Conservation (phyloP, 495 filamentous ascomycete genomes). For the Podospora pseudopauciseta region DNA sequence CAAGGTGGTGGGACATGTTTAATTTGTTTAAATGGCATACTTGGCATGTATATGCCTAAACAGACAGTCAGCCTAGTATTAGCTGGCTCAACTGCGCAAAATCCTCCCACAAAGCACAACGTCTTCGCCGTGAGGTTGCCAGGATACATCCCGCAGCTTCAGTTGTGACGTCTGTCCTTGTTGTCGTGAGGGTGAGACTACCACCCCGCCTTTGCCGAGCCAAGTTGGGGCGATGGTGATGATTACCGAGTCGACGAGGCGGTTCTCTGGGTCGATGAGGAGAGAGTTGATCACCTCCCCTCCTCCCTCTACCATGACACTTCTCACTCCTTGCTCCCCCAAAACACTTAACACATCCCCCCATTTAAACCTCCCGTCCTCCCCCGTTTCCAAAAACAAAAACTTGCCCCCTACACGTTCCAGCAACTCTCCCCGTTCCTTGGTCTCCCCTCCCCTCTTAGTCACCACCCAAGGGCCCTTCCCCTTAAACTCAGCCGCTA, state of each 20-base stretch:
- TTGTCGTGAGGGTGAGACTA: slow-evolving; percentile 59
- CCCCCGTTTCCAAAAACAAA: slow-evolving; percentile 26
- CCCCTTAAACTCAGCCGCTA: slow-evolving; percentile 63
- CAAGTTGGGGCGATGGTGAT: slow-evolving; percentile 83
- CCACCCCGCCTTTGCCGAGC: slow-evolving; percentile 73
- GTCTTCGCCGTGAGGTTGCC: slow-evolving; percentile 72
- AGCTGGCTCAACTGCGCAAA: not conserved
- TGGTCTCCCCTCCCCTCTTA: slow-evolving; percentile 19
- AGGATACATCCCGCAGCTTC: slow-evolving; percentile 63
- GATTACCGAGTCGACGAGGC: slow-evolving; percentile 68
- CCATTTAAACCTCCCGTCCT: slow-evolving; percentile 50
- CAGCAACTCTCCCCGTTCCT: slow-evolving; percentile 26
- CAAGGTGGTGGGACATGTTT: slow-evolving; percentile 20
- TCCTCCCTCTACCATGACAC: slow-evolving; percentile 88
- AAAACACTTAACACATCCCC: slow-evolving; percentile 56
- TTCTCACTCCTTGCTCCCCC: slow-evolving; percentile 58
- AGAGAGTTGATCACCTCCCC: slow-evolving; percentile 73
- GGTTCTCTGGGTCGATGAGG: slow-evolving; percentile 56
- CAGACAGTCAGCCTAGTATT: not conserved
- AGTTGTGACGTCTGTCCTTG: slow-evolving; percentile 47
- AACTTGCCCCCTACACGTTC: slow-evolving; percentile 39
- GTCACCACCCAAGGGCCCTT: slow-evolving; percentile 69
- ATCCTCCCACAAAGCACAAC: slow-evolving; percentile 72
- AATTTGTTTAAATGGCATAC: not conserved
- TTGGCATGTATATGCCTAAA: slow-evolving; percentile 2